A percentile compares a stretch with the other conserved stretches of the same genome.
These are phyloP conservation scores for Penicillium salamii DNA, from an alignment of 495 filamentous ascomycete genomes.

Conservation along the genomic window DNA sequence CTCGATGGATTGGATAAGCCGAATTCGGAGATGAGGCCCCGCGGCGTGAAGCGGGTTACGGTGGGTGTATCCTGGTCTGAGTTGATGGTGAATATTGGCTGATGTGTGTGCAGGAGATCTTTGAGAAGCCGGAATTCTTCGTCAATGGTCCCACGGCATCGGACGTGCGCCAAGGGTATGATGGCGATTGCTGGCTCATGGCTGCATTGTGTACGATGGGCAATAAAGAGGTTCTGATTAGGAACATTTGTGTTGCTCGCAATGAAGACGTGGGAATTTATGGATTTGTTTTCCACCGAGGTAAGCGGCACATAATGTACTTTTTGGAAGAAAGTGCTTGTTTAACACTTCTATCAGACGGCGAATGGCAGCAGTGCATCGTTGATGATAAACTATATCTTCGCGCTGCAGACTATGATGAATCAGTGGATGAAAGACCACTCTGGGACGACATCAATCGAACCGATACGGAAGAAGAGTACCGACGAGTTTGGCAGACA, in stretches of 20 bases:
- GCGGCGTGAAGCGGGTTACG: slow-evolving; percentile 62
- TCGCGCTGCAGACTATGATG: slow-evolving; percentile 78
- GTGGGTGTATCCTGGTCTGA: slow-evolving; percentile 27
- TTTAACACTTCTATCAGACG: no score
- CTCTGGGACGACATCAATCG: slow-evolving; percentile 72
- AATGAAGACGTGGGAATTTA: slow-evolving; percentile 86
- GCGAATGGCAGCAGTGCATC: slow-evolving; percentile 88
- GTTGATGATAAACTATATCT: slow-evolving; percentile 86
- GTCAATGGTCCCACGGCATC: slow-evolving; percentile 79
- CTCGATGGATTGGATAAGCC: slow-evolving; percentile 56
- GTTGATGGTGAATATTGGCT: neutral
- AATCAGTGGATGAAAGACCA: slow-evolving; percentile 60
- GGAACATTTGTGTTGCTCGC: slow-evolving; percentile 76
- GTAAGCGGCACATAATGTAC: no score
- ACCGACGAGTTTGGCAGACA: slow-evolving; percentile 70
- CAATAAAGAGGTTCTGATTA: slow-evolving; percentile 75
- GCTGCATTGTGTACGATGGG: slow-evolving; percentile 80
- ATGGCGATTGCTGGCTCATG: slow-evolving; percentile 92
- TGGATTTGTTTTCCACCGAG: slow-evolving; percentile 88
- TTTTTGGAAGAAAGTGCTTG: no score
- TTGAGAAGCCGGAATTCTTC: slow-evolving; percentile 82
- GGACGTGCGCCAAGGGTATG: slow-evolving; percentile 74
- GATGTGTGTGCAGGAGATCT: slow-evolving; percentile 62
- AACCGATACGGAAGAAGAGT: slow-evolving; percentile 72
- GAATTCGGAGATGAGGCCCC: slow-evolving; percentile 48